Percentiles rank a stretch among this genome's conserved stretches.
Conservation (phyloP, 2,329 filamentous ascomycete genomes). For the Aspergillus luchuensis region DNA sequence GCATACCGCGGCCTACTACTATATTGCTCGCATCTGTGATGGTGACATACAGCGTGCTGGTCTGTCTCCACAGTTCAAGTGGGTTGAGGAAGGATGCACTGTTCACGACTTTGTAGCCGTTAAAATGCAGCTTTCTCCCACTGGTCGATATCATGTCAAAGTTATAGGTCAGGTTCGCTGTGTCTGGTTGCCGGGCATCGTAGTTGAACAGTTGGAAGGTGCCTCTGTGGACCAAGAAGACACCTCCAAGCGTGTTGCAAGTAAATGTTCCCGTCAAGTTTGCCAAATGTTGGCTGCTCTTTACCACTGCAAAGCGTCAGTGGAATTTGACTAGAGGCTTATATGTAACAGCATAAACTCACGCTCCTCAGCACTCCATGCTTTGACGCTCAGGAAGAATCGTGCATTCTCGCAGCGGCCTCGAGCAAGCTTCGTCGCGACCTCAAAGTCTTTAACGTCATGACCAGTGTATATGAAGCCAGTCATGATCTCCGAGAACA, state of each 20-base stretch:
- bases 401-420: conserved; percentile 4
- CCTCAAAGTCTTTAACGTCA: conserved; percentile 3
- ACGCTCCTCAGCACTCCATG: conserved; percentile 6
- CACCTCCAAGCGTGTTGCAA: background rate
- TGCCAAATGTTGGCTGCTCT: background rate
- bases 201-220: conserved; percentile 6
- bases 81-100: conserved; percentile 2
- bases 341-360: background rate
- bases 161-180: conserved; percentile 4
- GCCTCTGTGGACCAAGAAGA: background rate
- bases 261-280: conserved; percentile 6
- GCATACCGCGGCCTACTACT: conserved; percentile 1
- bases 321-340: background rate
- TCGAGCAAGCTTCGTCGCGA: conserved; percentile 1
- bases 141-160: conserved; percentile 1
- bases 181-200: conserved; percentile 5
- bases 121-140: background rate
- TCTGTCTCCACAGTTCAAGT: background rate
- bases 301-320: background rate
- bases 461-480: background rate
- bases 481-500: conserved; percentile 5
- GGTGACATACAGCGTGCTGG: conserved; percentile 1
- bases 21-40: background rate
- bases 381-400: conserved; percentile 4
- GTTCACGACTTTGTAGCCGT: conserved; percentile 7